Evolutionary conservation across 2,329 filamentous ascomycete species (phyloP).

Genomic region (Fusarium drepaniforme): DNA sequence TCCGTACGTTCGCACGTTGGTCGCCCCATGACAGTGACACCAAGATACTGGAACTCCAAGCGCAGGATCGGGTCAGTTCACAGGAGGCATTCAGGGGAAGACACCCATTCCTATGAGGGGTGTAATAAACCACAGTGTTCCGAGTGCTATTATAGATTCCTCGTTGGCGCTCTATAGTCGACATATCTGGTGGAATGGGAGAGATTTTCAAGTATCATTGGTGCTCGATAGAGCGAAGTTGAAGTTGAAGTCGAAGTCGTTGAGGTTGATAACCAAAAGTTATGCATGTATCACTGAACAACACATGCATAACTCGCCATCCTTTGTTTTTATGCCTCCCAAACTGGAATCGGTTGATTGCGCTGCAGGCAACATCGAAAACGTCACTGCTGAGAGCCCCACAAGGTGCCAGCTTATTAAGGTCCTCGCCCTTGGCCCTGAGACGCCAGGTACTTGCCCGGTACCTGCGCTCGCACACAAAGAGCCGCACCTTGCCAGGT

Average conservation of each 20-base stretch:
- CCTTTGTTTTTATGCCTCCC: slow-evolving; percentile 16
- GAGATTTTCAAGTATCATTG: neutral
- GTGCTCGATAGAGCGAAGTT: neutral
- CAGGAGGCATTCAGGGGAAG: neutral
- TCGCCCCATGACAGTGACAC: neutral
- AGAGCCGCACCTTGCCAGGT: slow-evolving; percentile 22
- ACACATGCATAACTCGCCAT: slow-evolving; percentile 21
- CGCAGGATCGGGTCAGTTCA: neutral
- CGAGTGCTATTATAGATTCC: neutral
- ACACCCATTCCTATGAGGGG: neutral
- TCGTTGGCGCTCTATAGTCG: neutral
- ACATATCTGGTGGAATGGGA: neutral
- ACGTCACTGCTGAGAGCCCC: slow-evolving; percentile 47
- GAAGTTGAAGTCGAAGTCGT: neutral
- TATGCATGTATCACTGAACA: neutral
- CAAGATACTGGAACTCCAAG: neutral
- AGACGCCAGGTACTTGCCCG: slow-evolving; percentile 14
- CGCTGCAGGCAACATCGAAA: slow-evolving; percentile 51
- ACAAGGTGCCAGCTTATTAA: slow-evolving; percentile 35
- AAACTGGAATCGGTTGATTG: neutral
- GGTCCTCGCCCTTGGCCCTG: slow-evolving; percentile 12
- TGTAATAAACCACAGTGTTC: neutral
- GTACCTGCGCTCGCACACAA: slow-evolving; percentile 38
- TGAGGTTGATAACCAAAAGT: neutral
- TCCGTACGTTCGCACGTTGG: neutral